Evolutionary conservation across 495 filamentous ascomycete genomes (phyloP), one percentile per base, ranked within the genome.

Genomic region (Apodospora peruviana): DNA sequence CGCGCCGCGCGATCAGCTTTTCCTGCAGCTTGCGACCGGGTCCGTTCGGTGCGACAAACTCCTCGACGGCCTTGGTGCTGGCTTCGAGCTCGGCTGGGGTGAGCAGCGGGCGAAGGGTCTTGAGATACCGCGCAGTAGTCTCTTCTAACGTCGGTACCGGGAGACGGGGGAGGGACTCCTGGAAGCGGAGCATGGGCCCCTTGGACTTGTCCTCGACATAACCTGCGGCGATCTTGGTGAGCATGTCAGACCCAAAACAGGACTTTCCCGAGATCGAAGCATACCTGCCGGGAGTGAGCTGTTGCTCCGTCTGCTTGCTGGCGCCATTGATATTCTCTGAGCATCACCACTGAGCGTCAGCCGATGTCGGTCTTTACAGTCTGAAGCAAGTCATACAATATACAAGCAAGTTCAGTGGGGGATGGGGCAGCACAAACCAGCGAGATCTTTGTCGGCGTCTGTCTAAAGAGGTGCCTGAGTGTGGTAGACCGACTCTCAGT

Each of bases 81-180:
- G 73, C 70, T 63, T 84, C 78, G 60, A 81, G 87, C 71, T 96
- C 90, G 48, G 70, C 57, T 46, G 81, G 68, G 48, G 80, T 85
- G 48, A 95, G 77, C 7, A 96, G 68, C 20, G 91, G 87, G 58
- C 90, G 83, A 14, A 99, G 82, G 49, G 90, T 88, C 73, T 95
- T 96, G 51, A 97, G 75, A 69, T 99, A 99, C 43, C 90, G 86
- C 45, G 80, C 78, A 46, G 86, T 78, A 5, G 94, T 97, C 75
- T 99, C 94, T 69, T 97, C 85, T 48, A 99, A 84, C 10, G 86
- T 86, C 21, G 94, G 94, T 9, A 97, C 90, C 10, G 93, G 94
- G 18, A 99, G 78, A 39, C 76, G 81, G 25, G 94, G 94, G 19
- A 99, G 82, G 20, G 91, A 96, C 32, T 97, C 88, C 70, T 99